These are phyloP conservation scores for Amaranthus palmeri DNA, from an alignment of 148 eudicot genomes.

Conservation along the genomic window DNA sequence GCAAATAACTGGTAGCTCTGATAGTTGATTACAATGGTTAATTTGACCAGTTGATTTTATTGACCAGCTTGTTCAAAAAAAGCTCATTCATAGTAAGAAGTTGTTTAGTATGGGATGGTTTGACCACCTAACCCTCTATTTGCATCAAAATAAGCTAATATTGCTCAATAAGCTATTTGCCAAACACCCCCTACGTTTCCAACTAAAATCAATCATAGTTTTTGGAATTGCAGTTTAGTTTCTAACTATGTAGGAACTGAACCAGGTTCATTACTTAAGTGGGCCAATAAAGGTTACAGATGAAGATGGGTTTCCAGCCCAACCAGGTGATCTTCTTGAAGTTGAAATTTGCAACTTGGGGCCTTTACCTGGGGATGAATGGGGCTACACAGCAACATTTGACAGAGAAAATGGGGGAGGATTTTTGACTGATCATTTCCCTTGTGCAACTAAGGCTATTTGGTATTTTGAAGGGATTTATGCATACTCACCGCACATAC, in stretches of 20 bases:
- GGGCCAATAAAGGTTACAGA: slow-evolving; percentile 73
- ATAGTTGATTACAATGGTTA: too few species aligned
- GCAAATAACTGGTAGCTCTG: too few species aligned
- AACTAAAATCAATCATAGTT: too few species aligned
- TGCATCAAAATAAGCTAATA: too few species aligned
- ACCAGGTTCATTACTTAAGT: slow-evolving; percentile 82
- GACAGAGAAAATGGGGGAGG: slow-evolving; percentile 93
- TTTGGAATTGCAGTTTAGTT: too few species aligned
- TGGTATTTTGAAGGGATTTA: slow-evolving; percentile 98
- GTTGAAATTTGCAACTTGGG: slow-evolving; percentile 94
- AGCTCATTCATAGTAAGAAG: too few species aligned
- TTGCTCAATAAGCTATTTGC: too few species aligned
- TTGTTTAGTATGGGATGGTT: too few species aligned
- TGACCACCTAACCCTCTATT: too few species aligned
- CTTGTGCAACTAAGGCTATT: slow-evolving; percentile 79
- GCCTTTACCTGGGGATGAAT: slow-evolving; percentile 85
- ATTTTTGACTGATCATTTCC: slow-evolving; percentile 86
- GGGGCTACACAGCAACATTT: slow-evolving; percentile 84
- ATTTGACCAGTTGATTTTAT: too few species aligned
- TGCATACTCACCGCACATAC: slow-evolving; percentile 86
- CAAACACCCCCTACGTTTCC: background rate
- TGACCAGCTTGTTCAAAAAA: too few species aligned
- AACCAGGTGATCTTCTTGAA: slow-evolving; percentile 71
- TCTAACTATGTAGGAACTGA: slow-evolving; percentile 2
- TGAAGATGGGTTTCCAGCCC: slow-evolving; percentile 54